Evolutionary conservation across 192 early-diverging fungal genomes (phyloP).

Genomic region (Coemansia sp.): DNA sequence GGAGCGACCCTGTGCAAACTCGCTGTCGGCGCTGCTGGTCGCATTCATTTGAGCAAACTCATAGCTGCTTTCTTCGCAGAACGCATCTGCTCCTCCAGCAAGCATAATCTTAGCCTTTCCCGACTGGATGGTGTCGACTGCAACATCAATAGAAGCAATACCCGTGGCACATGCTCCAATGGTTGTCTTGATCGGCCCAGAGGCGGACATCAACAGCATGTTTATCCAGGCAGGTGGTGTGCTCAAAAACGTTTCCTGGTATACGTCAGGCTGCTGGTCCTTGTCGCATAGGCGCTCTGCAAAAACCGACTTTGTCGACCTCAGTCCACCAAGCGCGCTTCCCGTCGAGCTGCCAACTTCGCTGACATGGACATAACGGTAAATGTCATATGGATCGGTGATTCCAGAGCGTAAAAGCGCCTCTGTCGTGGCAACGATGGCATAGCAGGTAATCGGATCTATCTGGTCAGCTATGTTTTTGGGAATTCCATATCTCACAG

Average conservation of each 20-base stretch:
- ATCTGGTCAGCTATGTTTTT: constrained; percentile 87
- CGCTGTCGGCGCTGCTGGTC: constrained; percentile 77
- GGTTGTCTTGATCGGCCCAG: constrained; percentile 76
- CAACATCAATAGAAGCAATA: constrained; percentile 86
- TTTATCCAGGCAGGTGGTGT: constrained; percentile 85
- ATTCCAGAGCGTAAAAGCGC: constrained; percentile 87
- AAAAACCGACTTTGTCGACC: constrained; percentile 71
- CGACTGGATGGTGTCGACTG: constrained; percentile 79
- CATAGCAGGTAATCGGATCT: constrained; percentile 86
- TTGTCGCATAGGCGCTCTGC: constrained; percentile 75
- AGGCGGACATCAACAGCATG: constrained; percentile 88
- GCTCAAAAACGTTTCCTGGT: constrained; percentile 84
- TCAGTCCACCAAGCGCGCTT: constrained; percentile 82
- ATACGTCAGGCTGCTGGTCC: constrained; percentile 83
- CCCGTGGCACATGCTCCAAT: constrained; percentile 93
- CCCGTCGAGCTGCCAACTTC: constrained; percentile 89
- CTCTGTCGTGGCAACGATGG: constrained; percentile 86
- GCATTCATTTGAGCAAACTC: constrained; percentile 99
- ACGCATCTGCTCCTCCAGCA: constrained; percentile 92
- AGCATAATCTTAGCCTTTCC: constrained; percentile 93
- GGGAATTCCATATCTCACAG: constrained; percentile 88
- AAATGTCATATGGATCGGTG: constrained; percentile 97
- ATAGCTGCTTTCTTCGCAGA: constrained; percentile 87
- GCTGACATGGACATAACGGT: constrained; percentile 89
- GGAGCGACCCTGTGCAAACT: constrained; percentile 76